Evolutionary conservation across 164 flowering plant genomes (phyloP).

Genomic region (Annona cherimola): DNA sequence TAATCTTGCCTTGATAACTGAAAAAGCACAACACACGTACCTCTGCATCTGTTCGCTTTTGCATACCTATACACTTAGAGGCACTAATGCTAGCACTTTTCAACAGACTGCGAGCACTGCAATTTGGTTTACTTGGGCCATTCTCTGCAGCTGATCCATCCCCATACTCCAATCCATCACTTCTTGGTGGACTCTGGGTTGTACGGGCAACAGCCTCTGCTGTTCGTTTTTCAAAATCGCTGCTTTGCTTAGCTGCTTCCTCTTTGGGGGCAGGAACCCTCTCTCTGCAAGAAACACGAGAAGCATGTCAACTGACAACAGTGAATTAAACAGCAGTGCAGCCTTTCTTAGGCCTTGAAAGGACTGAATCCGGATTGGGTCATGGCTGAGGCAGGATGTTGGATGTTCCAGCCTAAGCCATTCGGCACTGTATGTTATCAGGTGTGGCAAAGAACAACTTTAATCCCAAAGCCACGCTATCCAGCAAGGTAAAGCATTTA

Average conservation of each 20-base stretch:
- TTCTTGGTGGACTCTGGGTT: constrained; percentile 36
- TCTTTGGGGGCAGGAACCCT: constrained; percentile 47
- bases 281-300: constrained; percentile 39
- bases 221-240: constrained; percentile 23
- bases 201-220: constrained; percentile 32
- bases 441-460: too few relatives aligned
- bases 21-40: constrained; percentile 13
- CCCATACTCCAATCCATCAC: constrained; percentile 15
- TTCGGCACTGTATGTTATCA: too few relatives aligned
- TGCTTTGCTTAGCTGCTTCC: constrained; percentile 28
- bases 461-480: too few relatives aligned
- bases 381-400: too few relatives aligned
- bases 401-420: too few relatives aligned
- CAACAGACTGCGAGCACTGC: constrained; percentile 36
- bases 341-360: too few relatives aligned
- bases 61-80: constrained; percentile 40
- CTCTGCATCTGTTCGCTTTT: constrained; percentile 27
- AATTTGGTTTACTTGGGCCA: constrained; percentile 26
- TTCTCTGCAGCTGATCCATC: constrained; percentile 17
- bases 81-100: constrained; percentile 61
- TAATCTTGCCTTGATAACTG: background rate
- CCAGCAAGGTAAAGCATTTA: too few relatives aligned
- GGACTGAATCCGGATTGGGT: too few relatives aligned
- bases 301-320: too few relatives aligned
- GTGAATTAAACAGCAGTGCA: too few relatives aligned